These are phyloP conservation scores for Parietaria judaica DNA, from an alignment of 306 rosid genomes.

Conservation along the genomic window DNA sequence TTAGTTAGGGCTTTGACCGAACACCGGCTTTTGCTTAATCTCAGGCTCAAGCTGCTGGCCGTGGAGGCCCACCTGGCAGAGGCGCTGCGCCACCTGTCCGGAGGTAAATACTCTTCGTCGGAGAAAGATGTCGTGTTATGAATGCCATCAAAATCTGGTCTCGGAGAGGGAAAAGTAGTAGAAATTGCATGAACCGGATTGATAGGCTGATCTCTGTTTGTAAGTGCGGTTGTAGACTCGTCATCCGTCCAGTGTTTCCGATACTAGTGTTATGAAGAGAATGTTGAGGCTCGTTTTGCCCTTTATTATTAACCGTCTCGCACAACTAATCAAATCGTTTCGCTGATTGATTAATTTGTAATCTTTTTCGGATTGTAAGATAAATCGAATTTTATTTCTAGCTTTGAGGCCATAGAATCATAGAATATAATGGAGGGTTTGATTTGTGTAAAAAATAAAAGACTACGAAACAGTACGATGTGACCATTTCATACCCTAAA, in stretches of 20 bases:
- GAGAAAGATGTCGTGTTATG: background rate
- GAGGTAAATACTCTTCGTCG: slow-evolving; percentile 42
- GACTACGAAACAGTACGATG: too few species aligned
- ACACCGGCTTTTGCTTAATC: slow-evolving; percentile 6
- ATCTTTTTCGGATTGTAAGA: too few species aligned
- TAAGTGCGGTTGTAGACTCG: slow-evolving; percentile 16
- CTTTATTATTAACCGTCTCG: too few species aligned
- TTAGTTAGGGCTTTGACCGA: background rate
- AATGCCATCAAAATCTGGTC: slow-evolving; percentile 15
- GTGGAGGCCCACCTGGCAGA: slow-evolving; percentile 76
- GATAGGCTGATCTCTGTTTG: slow-evolving; percentile 8
- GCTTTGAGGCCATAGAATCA: too few species aligned
- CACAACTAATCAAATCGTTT: too few species aligned
- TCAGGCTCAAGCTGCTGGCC: slow-evolving; percentile 97
- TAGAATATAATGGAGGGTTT: too few species aligned
- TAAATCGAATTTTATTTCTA: too few species aligned
- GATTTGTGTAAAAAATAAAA: too few species aligned
- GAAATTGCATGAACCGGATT: slow-evolving; percentile 17
- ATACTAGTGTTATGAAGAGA: background rate
- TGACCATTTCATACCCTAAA: too few species aligned
- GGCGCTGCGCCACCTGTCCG: slow-evolving; percentile 76
- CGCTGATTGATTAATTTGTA: too few species aligned
- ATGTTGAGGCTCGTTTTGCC: too few species aligned
- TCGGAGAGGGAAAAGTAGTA: slow-evolving; percentile 20
- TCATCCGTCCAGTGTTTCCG: slow-evolving; percentile 17